Base-by-base conservation (phyloP, 495 filamentous ascomycete species). In the Penicillium flavigenum region DNA sequence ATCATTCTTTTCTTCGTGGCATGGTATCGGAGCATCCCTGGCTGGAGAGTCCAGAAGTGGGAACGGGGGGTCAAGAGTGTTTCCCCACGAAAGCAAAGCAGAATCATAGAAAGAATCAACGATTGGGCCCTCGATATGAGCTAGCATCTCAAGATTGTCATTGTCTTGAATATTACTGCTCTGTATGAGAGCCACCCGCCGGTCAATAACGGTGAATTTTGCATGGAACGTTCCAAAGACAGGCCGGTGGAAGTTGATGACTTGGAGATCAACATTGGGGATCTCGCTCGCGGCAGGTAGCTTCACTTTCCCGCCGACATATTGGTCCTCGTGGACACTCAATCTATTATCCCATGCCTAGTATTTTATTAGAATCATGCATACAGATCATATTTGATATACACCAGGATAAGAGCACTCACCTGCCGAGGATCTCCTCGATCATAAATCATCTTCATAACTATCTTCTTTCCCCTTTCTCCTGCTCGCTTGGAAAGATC, bases 151-250 rank as follows among this genome's bases (percentile, higher is more conserved):
- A 43, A 89, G 38, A 58, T 91, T 91, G 58, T 88, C 86, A 53
- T 88, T 90, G 57, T 90, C 88, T 74, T 86, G 83, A 47, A 91
- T 86, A 58, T 91, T 91, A 64, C 88, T 90, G 72, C 88, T 91
- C 68, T 86, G 83, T 4, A 91, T 58, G 1, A 88, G 70, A 2
- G 81, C 88, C 34, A 86, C 76, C 59, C 80, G 80, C 3, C 88
- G 78, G 65, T 92, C 89, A 8, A 92, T 82, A 17, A 91, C 76
- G 76, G 88, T 85, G 64, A 87, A 90, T 60, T 92, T 92, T 51
- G 84, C 75, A 68, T 92, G 88, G 41, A 91, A 88, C 0, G 88
- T 92, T 3, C 89, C 89, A 45, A 92, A 70, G 1, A 87, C 64
- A 0, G 86, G 84, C n/a, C 79, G 79, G 59, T 92, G 89, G 64